These are phyloP conservation scores for Neonectria coccinea DNA, from an alignment of 2,329 filamentous ascomycete genomes.

Conservation along the genomic window DNA sequence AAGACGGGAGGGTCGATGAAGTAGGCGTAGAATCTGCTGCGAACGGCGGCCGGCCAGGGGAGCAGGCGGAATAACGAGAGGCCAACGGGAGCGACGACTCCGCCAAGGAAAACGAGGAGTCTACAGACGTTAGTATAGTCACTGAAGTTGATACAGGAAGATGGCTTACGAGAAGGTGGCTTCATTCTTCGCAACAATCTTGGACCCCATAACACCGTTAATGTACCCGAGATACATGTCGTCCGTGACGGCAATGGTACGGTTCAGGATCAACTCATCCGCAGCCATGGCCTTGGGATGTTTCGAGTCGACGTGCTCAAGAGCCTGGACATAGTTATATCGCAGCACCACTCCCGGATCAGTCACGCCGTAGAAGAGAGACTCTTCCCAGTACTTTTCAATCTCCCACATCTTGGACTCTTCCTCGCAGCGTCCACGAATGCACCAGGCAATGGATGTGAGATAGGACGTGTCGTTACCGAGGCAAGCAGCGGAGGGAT, in stretches of 20 bases:
- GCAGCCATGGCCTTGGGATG: constrained; percentile 8
- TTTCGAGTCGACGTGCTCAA: constrained; percentile 27
- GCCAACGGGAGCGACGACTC: constrained; percentile 35
- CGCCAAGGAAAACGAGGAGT: constrained; percentile 37
- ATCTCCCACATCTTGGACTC: constrained; percentile 21
- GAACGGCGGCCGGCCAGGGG: constrained; percentile 25
- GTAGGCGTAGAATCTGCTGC: constrained; percentile 43
- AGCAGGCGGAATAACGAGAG: constrained; percentile 41
- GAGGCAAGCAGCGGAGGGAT: constrained; percentile 34
- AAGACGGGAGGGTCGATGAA: constrained; percentile 46
- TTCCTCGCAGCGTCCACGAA: constrained; percentile 20
- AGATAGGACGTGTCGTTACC: constrained; percentile 32
- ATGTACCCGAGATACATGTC: constrained; percentile 21
- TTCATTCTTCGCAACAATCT: constrained; percentile 22
- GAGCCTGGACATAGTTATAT: constrained; percentile 32
- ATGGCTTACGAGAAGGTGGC: constrained; percentile 37
- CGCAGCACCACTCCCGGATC: constrained; percentile 16
- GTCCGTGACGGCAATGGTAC: constrained; percentile 29
- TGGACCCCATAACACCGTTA: constrained; percentile 27
- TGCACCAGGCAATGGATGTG: constrained; percentile 41
- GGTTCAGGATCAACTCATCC: constrained; percentile 26
- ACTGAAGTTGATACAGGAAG: background rate
- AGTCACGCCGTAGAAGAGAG: constrained; percentile 30
- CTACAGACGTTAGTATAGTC: constrained; percentile 8
- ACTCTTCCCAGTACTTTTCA: constrained; percentile 34